Conservation (phyloP, 2,329 filamentous ascomycete genomes). For the Lachnum nothofagi region DNA sequence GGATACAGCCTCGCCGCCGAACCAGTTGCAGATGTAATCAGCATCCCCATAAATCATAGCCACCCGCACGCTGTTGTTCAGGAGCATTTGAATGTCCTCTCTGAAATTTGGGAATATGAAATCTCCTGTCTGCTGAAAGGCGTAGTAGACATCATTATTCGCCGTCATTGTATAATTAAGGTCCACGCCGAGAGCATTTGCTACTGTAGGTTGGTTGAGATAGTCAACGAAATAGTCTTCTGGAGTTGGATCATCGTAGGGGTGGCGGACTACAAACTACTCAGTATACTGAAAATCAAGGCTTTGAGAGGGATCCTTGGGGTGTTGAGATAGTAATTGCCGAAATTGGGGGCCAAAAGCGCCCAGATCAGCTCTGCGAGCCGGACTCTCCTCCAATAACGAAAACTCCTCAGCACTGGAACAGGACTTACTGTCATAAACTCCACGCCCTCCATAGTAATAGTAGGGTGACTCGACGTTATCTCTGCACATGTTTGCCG, state of each 20-base stretch:
- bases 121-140: constrained; percentile 49
- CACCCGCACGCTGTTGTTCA: constrained; percentile 46
- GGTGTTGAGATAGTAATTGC: too few relatives aligned
- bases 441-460: constrained; percentile 37
- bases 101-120: constrained; percentile 57
- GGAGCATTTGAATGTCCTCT: constrained; percentile 40
- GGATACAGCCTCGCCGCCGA: constrained; percentile 54
- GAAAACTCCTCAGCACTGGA: too few relatives aligned
- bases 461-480: constrained; percentile 44
- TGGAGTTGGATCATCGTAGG: constrained; percentile 47
- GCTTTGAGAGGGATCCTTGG: too few relatives aligned
- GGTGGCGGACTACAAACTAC: too few relatives aligned
- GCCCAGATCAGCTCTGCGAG: too few relatives aligned
- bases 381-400: too few relatives aligned
- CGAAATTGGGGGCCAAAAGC: too few relatives aligned
- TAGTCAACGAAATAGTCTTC: constrained; percentile 43
- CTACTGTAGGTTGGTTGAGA: constrained; percentile 9
- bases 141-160: constrained; percentile 38
- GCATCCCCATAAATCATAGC: constrained; percentile 53
- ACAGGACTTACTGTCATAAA: too few relatives aligned
- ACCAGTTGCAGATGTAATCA: constrained; percentile 29
- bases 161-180: constrained; percentile 8
- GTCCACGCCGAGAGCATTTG: constrained; percentile 13
- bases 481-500: constrained; percentile 50
- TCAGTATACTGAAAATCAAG: too few relatives aligned